Base-by-base conservation (phyloP, 495 filamentous ascomycete species). In the Chlorociboria aeruginascens region DNA sequence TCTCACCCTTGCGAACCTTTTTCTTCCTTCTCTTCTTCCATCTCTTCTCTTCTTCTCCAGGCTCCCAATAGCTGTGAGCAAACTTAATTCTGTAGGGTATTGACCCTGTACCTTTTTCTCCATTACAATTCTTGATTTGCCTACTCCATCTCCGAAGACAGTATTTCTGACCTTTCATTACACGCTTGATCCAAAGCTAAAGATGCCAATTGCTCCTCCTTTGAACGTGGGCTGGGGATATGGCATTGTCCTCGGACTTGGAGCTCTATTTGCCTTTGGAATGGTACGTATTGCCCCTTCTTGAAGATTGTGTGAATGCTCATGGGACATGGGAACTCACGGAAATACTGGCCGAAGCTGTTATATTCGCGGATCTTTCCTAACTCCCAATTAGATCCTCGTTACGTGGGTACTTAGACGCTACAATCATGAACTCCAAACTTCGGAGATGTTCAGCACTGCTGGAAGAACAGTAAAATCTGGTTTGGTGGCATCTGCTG, bases 391-490 rank as follows among this genome's bases (percentile, higher is more conserved):
- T 53, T 69, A 68, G 72, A 72, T 79, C 42, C 60, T 79, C 40
- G 84, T 85, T 25, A 93, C 86, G 8, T 88, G 80, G 71, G 76
- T 85, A 43, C 68, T 93, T 46, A 86, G 82, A 60, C 69, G 85
- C 59, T 96, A 95, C 61, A 90, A 95, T 62, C 74, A 87, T 69
- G 90, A 97, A 66, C 74, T 95, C 7, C 89, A 95, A 66, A 97
- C 90, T 0, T 93, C 86, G 0, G 90, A 97, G 66, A 95, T 93
- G 85, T 97, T 96, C 76, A 88, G 78, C 50, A 97, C 90, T 2
- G 90, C 90, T 40, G 90, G 90, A 13, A 72, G 90, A 40, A 94
- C 89, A 8, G 90, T 97, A 57, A 97, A 95, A 58, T 89, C 86
- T 10, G 90, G 90, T 42, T 71, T 97, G 13, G 89, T 96, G n/a